Base-by-base conservation (phyloP, 2,329 filamentous ascomycete species). In the Diaporthe vaccinii region DNA sequence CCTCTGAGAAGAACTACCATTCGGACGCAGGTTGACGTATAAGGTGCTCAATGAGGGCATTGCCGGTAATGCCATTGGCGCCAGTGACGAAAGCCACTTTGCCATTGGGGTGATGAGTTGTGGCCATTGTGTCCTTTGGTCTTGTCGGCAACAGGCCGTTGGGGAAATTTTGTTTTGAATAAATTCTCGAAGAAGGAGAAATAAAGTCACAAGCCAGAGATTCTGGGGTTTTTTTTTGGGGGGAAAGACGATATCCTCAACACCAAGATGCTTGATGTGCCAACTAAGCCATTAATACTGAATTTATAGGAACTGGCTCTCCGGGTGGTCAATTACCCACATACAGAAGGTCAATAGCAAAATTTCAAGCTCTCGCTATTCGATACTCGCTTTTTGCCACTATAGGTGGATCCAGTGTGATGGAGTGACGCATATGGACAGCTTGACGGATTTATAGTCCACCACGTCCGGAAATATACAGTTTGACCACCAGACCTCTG, bases 21-120 rank as follows among this genome's bases (percentile, higher is more conserved):
- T 77, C 74, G 9, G 62, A 73, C 17, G 44, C 65, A 34, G 76
- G 76, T 41, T 77, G 74, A 41, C 76, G 76, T 15, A 75, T 72
- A 31, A 85, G 76, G 57, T 84, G 78, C 73, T 84, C 82, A 22
- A 84, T 74, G 22, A 85, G 80, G 1, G 82, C 81, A 67, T 77
- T 76, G 9, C 83, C 83, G 58, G 78, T 82, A 55, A 84, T 82
- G 34, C 83, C 83, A 76, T 83, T 84, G 20, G 72, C 79, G 41
- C 82, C 83, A 34, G 74, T 68, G 22, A 75, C 69, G 25, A 75
- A 68, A 14, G 74, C 59, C 9, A 75, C 69, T 41, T 59, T 75
- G 25, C 20, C 12, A 20, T n/a, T 59, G 39, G 25, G 46, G 25
- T 68, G 17, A 31, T 58, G 28, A 12, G 9, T 36, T 39, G 53